Conservation (phyloP, 106 monocot genomes). For the Dendrobium chrysotoxum region DNA sequence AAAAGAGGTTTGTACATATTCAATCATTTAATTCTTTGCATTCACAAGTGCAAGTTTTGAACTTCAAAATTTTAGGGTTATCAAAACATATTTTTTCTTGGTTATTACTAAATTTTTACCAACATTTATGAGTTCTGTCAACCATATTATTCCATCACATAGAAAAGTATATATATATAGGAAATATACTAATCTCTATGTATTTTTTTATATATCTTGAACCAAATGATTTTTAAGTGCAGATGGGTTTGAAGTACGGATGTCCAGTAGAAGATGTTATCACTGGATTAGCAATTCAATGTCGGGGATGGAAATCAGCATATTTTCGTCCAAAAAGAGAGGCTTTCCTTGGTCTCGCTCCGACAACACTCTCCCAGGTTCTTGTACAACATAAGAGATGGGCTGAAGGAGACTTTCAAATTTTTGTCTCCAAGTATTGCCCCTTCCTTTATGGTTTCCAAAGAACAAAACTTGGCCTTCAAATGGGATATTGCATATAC, state of each 20-base stretch:
- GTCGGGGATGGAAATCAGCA: constrained; percentile 65
- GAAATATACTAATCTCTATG: background rate
- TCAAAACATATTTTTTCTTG: background rate
- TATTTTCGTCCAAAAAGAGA: constrained; percentile 40
- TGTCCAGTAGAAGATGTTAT: constrained; percentile 69
- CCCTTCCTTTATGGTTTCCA: constrained; percentile 43
- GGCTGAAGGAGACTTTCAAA: constrained; percentile 52
- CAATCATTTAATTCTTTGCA: background rate
- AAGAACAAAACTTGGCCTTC: constrained; percentile 41
- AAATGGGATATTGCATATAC: constrained; percentile 40
- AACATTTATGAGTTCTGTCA: too few species aligned
- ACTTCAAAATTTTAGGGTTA: background rate
- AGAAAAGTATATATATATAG: too few species aligned
- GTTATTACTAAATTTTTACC: too few species aligned
- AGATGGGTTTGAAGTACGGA: constrained; percentile 50
- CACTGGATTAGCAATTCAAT: constrained; percentile 64
- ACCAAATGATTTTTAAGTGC: background rate
- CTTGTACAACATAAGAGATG: constrained; percentile 67
- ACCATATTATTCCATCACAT: too few species aligned
- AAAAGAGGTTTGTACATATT: constrained; percentile 19
- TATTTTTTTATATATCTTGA: background rate
- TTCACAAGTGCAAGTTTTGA: too few species aligned
- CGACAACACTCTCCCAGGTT: constrained; percentile 40
- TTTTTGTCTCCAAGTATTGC: constrained; percentile 52
- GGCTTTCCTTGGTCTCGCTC: constrained; percentile 56